These are phyloP conservation scores for Thalassiosira livingstoniorum DNA, from an alignment of 352 stramenopile species.

Conservation along the genomic window DNA sequence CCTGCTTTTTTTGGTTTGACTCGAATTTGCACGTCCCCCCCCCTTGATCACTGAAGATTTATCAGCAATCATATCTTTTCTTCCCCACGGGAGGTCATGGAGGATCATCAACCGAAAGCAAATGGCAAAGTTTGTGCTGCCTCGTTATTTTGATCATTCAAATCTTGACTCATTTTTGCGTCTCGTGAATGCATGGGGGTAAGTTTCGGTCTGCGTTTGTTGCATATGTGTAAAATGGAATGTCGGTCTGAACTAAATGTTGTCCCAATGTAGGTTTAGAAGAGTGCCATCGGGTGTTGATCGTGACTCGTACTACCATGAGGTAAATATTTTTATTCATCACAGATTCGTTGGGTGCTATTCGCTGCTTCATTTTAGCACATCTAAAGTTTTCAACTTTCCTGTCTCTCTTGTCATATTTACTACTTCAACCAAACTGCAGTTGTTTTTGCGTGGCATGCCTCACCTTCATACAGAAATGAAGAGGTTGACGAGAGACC, in stretches of 20 bases:
- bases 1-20: no score
- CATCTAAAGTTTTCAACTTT: no score
- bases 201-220: conserved; percentile 14
- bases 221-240: background rate
- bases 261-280: background rate
- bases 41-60: background rate
- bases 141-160: conserved; percentile 21
- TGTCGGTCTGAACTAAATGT: no score
- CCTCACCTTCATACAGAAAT: background rate
- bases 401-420: background rate
- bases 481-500: background rate
- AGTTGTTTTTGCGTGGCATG: conserved; percentile 6
- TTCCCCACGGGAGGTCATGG: conserved; percentile 70
- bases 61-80: conserved; percentile 51
- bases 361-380: background rate
- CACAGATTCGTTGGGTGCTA: no score
- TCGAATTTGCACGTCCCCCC: no score
- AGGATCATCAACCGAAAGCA: conserved; percentile 64
- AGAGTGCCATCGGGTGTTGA: conserved; percentile 37
- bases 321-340: conserved; percentile 37
- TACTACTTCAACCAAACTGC: background rate
- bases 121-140: conserved; percentile 28
- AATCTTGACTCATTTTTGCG: conserved; percentile 23
- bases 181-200: conserved; percentile 62
- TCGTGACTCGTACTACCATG: conserved; percentile 69